Conservation (phyloP, 2,329 filamentous ascomycete species). For the Byssochlamys sp. region DNA sequence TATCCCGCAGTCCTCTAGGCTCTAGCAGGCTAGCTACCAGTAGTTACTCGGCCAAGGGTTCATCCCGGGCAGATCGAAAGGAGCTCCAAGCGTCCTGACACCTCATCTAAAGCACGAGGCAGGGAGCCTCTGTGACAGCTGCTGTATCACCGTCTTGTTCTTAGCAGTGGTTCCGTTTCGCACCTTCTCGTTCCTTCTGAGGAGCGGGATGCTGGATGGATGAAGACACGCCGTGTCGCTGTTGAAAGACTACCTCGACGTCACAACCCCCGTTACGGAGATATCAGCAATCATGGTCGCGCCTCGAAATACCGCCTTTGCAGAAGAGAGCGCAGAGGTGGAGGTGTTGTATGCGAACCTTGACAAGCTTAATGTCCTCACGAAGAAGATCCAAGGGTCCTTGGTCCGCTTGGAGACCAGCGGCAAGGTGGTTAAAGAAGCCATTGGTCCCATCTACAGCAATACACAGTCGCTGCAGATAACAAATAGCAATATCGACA, state of each 20-base stretch:
- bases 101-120: slow-evolving; percentile 7
- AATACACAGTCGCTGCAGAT: slow-evolving; percentile 84
- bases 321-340: slow-evolving; percentile 59
- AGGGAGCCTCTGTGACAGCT: slow-evolving; percentile 12
- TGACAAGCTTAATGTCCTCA: slow-evolving; percentile 85
- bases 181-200: neutral
- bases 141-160: neutral
- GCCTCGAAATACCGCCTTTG: slow-evolving; percentile 48
- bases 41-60: neutral
- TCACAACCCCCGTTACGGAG: slow-evolving; percentile 10
- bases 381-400: slow-evolving; percentile 89
- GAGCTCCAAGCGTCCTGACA: neutral
- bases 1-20: neutral
- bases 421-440: slow-evolving; percentile 81
- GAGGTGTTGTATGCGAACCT: slow-evolving; percentile 61
- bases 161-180: neutral
- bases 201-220: neutral
- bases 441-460: slow-evolving; percentile 81
- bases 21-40: no score
- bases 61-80: neutral
- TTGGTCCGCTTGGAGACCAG: slow-evolving; percentile 74
- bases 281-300: slow-evolving; percentile 39
- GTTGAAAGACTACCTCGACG: slow-evolving; percentile 5
- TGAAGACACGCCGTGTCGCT: neutral
- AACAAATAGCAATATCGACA: slow-evolving; percentile 82